Conservation (phyloP, 371 early-diverging fungal species). For the Haplosporangium sp. region DNA sequence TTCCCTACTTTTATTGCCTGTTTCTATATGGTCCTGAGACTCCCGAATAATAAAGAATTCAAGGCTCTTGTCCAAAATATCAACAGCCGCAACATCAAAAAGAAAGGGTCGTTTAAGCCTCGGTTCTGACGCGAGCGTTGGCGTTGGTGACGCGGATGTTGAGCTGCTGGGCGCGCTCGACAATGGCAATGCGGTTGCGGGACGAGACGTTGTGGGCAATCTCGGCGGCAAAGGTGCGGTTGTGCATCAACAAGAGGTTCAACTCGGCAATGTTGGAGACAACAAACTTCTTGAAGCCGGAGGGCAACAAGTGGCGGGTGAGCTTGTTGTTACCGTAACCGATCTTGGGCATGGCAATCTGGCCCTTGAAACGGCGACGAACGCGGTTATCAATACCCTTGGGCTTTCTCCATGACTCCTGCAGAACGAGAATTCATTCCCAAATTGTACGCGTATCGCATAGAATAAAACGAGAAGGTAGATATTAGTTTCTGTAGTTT, state of each 20-base stretch:
- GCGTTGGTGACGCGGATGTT: conserved; percentile 98
- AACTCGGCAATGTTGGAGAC: conserved; percentile 97
- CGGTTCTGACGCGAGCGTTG: conserved; percentile 93
- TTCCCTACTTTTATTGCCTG: conserved; percentile 15
- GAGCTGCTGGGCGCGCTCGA: conserved; percentile 97
- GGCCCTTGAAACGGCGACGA: conserved; percentile 98
- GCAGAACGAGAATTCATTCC: no score
- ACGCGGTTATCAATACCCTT: conserved; percentile 99
- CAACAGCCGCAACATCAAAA: neutral
- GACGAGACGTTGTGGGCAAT: conserved; percentile 98
- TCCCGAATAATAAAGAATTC: no score
- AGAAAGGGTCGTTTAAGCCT: conserved; percentile 86
- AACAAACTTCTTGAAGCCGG: conserved; percentile 98
- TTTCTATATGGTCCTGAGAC: neutral
- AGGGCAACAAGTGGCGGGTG: conserved; percentile 96
- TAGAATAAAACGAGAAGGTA: no score
- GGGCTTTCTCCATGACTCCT: conserved; percentile 99
- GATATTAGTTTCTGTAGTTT: no score
- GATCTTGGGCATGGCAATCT: conserved; percentile 99
- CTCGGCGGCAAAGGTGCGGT: conserved; percentile 99
- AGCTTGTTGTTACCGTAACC: conserved; percentile 98
- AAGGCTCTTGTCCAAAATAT: conserved; percentile 6
- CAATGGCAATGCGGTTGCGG: conserved; percentile 96
- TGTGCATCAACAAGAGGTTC: conserved; percentile 98
- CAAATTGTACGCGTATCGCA: no score